Conservation (phyloP, 2,329 filamentous ascomycete species). For the Sclerotinia borealis region DNA sequence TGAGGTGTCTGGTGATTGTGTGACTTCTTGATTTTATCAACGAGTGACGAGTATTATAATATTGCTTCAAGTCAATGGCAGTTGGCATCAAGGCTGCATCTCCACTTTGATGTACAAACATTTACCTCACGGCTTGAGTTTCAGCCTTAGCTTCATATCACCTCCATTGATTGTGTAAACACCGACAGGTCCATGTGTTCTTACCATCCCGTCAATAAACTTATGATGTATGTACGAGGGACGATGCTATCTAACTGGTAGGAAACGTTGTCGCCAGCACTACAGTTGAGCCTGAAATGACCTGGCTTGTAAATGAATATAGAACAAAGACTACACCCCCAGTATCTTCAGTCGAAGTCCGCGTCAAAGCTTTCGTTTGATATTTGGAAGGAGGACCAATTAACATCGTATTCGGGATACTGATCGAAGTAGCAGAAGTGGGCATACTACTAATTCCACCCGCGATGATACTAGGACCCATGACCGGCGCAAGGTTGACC, state of each 20-base stretch:
- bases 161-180: neutral
- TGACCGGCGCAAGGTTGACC: neutral
- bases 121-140: neutral
- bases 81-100: neutral
- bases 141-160: neutral
- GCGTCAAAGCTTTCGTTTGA: neutral
- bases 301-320: too few relatives aligned
- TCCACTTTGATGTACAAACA: neutral
- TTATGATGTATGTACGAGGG: too few relatives aligned
- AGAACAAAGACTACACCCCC: too few relatives aligned
- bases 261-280: too few relatives aligned
- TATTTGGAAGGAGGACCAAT: too few relatives aligned
- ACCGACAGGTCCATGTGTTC: too few relatives aligned
- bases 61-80: neutral
- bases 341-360: neutral
- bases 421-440: neutral
- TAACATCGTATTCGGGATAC: too few relatives aligned
- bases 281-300: too few relatives aligned
- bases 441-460: neutral
- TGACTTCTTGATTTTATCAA: neutral
- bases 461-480: neutral
- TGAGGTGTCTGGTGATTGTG: neutral
- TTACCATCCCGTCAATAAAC: too few relatives aligned
- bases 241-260: too few relatives aligned
- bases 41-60: neutral